These are phyloP conservation scores for Cruciata laevipes DNA, from an alignment of 257 asterid species.

Conservation along the genomic window DNA sequence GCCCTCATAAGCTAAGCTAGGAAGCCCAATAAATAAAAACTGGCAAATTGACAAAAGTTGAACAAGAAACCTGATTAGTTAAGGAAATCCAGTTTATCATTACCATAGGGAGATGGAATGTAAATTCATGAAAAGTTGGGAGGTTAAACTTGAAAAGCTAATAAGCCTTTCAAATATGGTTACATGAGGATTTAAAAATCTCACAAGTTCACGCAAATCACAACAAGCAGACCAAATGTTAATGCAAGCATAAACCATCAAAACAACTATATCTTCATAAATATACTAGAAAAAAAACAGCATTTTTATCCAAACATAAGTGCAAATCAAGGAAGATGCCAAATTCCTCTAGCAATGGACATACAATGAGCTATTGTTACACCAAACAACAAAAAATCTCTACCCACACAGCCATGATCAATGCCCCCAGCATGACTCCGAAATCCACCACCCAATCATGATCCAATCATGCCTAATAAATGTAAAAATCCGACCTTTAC, in stretches of 20 bases:
- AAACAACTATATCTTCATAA: background rate
- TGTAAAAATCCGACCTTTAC: slow-evolving; percentile 15
- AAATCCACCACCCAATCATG: background rate
- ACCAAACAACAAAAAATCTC: background rate
- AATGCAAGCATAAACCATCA: no score
- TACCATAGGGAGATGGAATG: background rate
- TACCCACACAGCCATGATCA: background rate
- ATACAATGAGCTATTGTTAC: background rate
- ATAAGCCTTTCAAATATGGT: background rate
- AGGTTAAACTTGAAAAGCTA: background rate
- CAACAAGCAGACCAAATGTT: background rate
- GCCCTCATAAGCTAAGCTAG: background rate
- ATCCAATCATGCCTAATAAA: background rate
- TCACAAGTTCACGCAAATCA: background rate
- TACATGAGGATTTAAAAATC: background rate
- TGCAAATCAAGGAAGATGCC: background rate
- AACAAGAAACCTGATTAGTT: background rate
- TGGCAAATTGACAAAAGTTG: no score
- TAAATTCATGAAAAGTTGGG: background rate
- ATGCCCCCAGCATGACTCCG: background rate
- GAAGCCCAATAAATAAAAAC: background rate
- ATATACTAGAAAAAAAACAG: background rate
- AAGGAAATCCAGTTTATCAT: background rate
- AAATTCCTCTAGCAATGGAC: background rate
- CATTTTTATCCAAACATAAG: no score